Evolutionary conservation across 129 eudicot species (phyloP).

Genomic region (Chrysanthemum seticuspe): DNA sequence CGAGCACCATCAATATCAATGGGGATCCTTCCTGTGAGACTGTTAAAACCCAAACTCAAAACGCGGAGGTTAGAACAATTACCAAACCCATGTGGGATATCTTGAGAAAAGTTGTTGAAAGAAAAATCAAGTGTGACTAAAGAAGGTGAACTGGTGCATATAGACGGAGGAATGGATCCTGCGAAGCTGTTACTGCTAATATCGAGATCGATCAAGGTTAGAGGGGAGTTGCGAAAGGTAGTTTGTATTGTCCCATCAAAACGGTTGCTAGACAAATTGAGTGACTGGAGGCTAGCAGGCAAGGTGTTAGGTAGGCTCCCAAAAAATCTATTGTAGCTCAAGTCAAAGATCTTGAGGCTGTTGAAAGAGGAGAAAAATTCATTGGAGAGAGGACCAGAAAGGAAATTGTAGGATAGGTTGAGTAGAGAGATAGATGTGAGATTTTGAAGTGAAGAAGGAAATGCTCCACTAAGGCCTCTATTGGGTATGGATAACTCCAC

Average conservation of each 20-base stretch:
- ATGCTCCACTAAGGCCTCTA: conserved; percentile 39
- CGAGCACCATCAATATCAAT: conserved; percentile 26
- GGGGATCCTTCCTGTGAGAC: conserved; percentile 32
- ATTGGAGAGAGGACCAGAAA: conserved; percentile 35
- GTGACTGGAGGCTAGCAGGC: conserved; percentile 10
- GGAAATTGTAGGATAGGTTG: conserved; percentile 46
- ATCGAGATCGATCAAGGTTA: conserved; percentile 22
- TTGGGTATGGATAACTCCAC: conserved; percentile 40
- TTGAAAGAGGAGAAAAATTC: conserved; percentile 12
- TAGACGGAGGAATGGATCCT: conserved; percentile 30
- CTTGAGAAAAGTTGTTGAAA: conserved; percentile 27
- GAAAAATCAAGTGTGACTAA: conserved; percentile 42
- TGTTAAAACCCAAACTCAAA: conserved; percentile 44
- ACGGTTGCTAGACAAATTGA: conserved; percentile 57
- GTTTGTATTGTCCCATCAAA: conserved; percentile 35
- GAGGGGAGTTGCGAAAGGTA: conserved; percentile 11
- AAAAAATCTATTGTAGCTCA: conserved; percentile 42
- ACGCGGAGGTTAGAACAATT: conserved; percentile 25
- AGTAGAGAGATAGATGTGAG: conserved; percentile 51
- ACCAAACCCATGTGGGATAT: conserved; percentile 34
- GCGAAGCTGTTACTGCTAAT: conserved; percentile 37
- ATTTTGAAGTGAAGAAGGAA: conserved; percentile 34
- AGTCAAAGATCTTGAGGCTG: conserved; percentile 27
- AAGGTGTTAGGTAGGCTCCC: conserved; percentile 33
- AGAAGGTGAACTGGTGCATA: conserved; percentile 27